Base-by-base conservation (phyloP, 148 eudicot species). In the Camellia granthamiana region DNA sequence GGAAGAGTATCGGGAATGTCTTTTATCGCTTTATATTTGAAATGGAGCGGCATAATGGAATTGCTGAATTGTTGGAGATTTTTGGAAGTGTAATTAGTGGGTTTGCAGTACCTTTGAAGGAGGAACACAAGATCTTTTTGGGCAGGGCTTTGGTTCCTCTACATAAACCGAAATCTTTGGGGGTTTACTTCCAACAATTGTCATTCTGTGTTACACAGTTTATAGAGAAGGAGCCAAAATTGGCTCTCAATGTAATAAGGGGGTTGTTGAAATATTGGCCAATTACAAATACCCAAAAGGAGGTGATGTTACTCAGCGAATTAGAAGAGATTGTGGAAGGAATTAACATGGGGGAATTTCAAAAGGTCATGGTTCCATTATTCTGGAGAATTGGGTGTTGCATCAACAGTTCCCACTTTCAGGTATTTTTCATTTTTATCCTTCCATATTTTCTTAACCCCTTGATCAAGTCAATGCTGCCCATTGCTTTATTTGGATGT, bases 251-350 rank as follows among this genome's bases (percentile, higher is more conserved):
- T 4, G 98, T 95, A 83, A 88, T 95, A 51, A 87, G 85, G 62
- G 97, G 97, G 67, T 81, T 95, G 86, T 85, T 95, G 82, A 95
- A 92, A 78, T 95, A 90, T 77, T 95, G 98, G 98, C 98, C 98
- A 8, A 83, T 93, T 43, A 93, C 98, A 11, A 95, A 90, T 71
- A 93, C 92, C 85, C 98, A 92, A 77, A 95, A 95, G 85, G 98
- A 95, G 86, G 93, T 92, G 71, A 90, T 95, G 98, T 95, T 95
- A 79, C 83, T 93, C 83, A 84, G 97, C 30, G 97, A 93, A 84
- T 38, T 95, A 58, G 97, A 93, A 87, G 98, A 95, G 91, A 93
- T 95, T 84, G 81, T 95, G 74, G 98, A 95, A 81, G 86, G 83
- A 46, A 90, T 92, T 83, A 89, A 81, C 86, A 87, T 95, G 92